phyloP scores from a whole-genome alignment of 2,329 filamentous ascomycete species.

The Aspergillus hiratsukae region DNA sequence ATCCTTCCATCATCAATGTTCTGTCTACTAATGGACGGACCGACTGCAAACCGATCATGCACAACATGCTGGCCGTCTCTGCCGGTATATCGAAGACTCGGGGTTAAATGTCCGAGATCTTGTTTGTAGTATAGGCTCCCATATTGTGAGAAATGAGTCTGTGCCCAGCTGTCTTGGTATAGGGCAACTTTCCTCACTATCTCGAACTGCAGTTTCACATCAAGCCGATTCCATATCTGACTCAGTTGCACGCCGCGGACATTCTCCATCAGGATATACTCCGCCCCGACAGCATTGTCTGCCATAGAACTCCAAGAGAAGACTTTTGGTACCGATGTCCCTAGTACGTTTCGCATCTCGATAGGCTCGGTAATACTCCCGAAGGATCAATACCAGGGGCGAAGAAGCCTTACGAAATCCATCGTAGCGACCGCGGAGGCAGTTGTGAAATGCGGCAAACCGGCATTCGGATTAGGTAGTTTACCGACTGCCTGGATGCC shows the following conservation, averaged over 20 bases:
- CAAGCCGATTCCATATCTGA: neutral
- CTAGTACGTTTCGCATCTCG: neutral
- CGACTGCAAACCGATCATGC: constrained; percentile 28
- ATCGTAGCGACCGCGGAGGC: constrained; percentile 1
- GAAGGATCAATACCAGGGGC: neutral
- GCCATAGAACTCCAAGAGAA: neutral
- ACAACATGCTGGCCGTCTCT: neutral
- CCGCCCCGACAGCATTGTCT: neutral
- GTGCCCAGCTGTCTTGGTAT: neutral
- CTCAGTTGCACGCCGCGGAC: constrained; percentile 1
- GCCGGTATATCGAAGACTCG: neutral
- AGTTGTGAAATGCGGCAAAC: neutral
- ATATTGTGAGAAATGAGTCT: neutral
- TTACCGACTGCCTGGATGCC: constrained; percentile 1
- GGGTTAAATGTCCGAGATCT: neutral
- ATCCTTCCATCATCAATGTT: constrained; percentile 28
- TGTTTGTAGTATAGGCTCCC: constrained; percentile 1
- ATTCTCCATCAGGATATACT: constrained; percentile 3
- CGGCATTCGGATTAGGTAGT: constrained; percentile 3
- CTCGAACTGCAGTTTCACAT: neutral
- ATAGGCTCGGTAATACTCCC: neutral
- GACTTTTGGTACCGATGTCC: neutral
- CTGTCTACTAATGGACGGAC: constrained; percentile 30
- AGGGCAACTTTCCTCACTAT: neutral
- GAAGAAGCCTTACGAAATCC: constrained; percentile 1